Conservation (phyloP, 2,329 filamentous ascomycete genomes). For the Verticillium longisporum region DNA sequence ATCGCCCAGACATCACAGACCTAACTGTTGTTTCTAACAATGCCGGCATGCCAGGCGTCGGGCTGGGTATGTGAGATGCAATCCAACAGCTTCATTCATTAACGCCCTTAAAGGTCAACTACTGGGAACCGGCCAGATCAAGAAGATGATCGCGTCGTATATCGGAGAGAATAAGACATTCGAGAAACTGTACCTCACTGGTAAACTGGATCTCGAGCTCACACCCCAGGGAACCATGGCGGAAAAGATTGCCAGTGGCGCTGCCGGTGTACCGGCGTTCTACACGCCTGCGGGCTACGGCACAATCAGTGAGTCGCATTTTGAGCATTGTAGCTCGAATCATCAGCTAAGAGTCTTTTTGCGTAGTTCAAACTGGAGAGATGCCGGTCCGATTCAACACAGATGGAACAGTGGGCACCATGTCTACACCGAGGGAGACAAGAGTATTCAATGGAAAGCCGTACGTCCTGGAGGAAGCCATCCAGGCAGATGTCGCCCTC, state of each 20-base stretch:
- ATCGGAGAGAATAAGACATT: conserved; percentile 94
- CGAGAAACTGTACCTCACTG: conserved; percentile 82
- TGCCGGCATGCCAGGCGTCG: conserved; percentile 75
- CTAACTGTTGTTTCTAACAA: conserved; percentile 93
- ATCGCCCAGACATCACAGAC: conserved; percentile 62
- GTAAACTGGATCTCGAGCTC: conserved; percentile 82
- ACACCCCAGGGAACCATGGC: conserved; percentile 89
- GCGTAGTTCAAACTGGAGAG: conserved; percentile 73
- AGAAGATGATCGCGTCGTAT: conserved; percentile 89
- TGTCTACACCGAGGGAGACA: conserved; percentile 76
- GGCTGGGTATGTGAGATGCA: conserved; percentile 45
- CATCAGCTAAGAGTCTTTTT: too few species aligned
- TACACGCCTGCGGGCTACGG: conserved; percentile 84
- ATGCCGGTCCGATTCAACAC: conserved; percentile 75
- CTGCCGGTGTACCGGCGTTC: conserved; percentile 86
- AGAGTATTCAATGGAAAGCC: conserved; percentile 87
- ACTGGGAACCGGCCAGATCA: conserved; percentile 75
- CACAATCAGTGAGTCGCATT: conserved; percentile 46
- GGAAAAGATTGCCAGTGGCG: conserved; percentile 79
- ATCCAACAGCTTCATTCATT: not conserved
- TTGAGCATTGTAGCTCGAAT: not conserved
- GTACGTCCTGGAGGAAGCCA: conserved; percentile 83
- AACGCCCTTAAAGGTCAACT: conserved; percentile 40
- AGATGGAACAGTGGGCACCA: conserved; percentile 67
- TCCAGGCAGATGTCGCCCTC: conserved; percentile 86